Percentiles rank a stretch among this genome's conserved stretches.
Conservation (phyloP, 164 flowering plant species). For the Buxus sempervirens region DNA sequence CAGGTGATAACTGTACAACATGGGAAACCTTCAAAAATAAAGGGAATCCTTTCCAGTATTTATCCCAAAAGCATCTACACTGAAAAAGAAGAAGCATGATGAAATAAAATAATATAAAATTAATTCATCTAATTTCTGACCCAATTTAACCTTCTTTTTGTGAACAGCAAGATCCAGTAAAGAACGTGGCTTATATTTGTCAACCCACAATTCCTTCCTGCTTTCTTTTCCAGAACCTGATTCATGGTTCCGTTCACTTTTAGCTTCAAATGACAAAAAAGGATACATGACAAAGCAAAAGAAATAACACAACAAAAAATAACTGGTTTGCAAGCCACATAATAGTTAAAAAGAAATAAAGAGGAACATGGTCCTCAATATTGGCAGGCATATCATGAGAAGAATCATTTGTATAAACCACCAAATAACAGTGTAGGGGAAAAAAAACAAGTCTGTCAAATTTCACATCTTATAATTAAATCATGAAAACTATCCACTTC, state of each 20-base stretch:
- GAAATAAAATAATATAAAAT: no score
- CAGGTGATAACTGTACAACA: no score
- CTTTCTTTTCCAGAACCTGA: slow-evolving; percentile 33
- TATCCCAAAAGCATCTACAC: no score
- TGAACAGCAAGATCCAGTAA: slow-evolving; percentile 85
- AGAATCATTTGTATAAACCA: neutral
- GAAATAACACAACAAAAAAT: neutral
- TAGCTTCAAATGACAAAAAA: neutral
- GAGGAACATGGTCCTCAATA: neutral
- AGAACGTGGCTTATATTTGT: slow-evolving; percentile 69
- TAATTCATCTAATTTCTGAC: no score
- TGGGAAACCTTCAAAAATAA: no score
- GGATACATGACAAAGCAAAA: slow-evolving; percentile 1
- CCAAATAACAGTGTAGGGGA: neutral
- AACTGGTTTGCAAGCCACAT: neutral
- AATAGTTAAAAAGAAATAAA: neutral
- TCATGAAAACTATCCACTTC: neutral
- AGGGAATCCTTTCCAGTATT: no score
- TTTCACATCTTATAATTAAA: neutral
- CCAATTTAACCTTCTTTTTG: slow-evolving; percentile 71
- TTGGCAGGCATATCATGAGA: neutral
- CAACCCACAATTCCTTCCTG: slow-evolving; percentile 67
- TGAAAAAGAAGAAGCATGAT: no score
- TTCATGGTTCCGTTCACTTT: slow-evolving; percentile 12
- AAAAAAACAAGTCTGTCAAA: neutral